Conservation (phyloP, 495 filamentous ascomycete genomes). For the Letharia lupina region DNA sequence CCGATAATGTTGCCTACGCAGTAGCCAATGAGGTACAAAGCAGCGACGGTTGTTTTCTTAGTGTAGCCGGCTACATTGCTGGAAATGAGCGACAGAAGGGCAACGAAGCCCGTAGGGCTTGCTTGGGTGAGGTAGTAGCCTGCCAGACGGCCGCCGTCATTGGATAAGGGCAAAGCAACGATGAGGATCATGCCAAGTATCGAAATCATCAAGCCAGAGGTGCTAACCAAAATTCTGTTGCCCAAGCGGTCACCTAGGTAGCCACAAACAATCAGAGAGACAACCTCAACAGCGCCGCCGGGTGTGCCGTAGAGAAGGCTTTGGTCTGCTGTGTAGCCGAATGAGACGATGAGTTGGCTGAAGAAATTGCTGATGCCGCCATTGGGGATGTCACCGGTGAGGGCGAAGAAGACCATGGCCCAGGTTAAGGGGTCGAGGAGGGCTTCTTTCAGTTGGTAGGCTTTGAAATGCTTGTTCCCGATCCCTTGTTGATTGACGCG, state of each 20-base stretch:
- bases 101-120: conserved; percentile 49
- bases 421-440: conserved; percentile 53
- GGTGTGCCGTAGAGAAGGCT: conserved; percentile 60
- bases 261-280: conserved; percentile 50
- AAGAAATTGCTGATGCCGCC: conserved; percentile 68
- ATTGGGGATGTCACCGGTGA: conserved; percentile 56
- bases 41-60: conserved; percentile 66
- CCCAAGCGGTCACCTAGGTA: conserved; percentile 50
- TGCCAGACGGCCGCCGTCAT: conserved; percentile 50
- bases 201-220: conserved; percentile 32
- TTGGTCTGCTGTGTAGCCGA: conserved; percentile 48
- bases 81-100: conserved; percentile 47
- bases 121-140: conserved; percentile 59
- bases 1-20: conserved; percentile 54
- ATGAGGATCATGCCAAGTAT: conserved; percentile 56
- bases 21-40: conserved; percentile 60
- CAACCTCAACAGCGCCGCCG: conserved; percentile 57
- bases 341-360: conserved; percentile 53
- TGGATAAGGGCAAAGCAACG: conserved; percentile 51
- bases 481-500: conserved; percentile 59
- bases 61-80: conserved; percentile 66
- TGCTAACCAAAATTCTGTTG: conserved; percentile 37
- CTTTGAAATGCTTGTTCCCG: conserved; percentile 60
- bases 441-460: conserved; percentile 53
- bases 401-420: conserved; percentile 57